These are phyloP conservation scores for Penstemon eatonii DNA, from an alignment of 257 asterid species.

Conservation along the genomic window DNA sequence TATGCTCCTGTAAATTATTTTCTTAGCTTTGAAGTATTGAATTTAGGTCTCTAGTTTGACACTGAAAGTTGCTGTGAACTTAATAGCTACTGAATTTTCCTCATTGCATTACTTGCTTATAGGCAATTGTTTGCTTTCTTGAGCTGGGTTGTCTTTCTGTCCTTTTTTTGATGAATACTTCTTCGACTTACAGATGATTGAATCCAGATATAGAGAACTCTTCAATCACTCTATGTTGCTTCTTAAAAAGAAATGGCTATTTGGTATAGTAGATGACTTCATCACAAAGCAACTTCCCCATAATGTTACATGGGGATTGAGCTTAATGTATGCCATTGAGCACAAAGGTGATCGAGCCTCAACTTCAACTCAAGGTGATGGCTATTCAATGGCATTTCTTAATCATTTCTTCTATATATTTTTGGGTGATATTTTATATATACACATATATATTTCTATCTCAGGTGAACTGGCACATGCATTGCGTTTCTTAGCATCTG, in stretches of 20 bases:
- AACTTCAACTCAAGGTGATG: conserved; percentile 96
- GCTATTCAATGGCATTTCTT: conserved; percentile 6
- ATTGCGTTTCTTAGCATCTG: conserved; percentile 92
- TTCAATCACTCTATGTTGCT: conserved; percentile 72
- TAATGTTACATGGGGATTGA: conserved; percentile 96
- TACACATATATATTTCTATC: conserved; percentile 13
- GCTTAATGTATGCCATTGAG: conserved; percentile 95
- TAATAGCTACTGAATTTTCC: conserved; percentile 21
- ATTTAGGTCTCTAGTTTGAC: neutral
- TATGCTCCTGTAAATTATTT: neutral
- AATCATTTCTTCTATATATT: conserved; percentile 11
- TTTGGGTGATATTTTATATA: conserved; percentile 3
- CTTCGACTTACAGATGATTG: conserved; percentile 77
- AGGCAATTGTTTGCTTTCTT: neutral
- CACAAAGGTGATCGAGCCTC: conserved; percentile 90
- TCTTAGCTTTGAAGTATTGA: conserved; percentile 1
- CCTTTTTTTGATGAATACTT: conserved; percentile 9
- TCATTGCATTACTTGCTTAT: conserved; percentile 1
- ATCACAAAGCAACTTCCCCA: conserved; percentile 98
- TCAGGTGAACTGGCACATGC: conserved; percentile 99
- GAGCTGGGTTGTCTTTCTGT: conserved; percentile 23
- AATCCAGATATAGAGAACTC: conserved; percentile 72
- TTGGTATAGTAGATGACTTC: conserved; percentile 89
- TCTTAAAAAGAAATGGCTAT: conserved; percentile 91
- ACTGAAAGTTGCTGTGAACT: conserved; percentile 14